These are phyloP conservation scores for Aspergillus aculeatus DNA, from an alignment of 2,329 filamentous ascomycete genomes.

Conservation along the genomic window DNA sequence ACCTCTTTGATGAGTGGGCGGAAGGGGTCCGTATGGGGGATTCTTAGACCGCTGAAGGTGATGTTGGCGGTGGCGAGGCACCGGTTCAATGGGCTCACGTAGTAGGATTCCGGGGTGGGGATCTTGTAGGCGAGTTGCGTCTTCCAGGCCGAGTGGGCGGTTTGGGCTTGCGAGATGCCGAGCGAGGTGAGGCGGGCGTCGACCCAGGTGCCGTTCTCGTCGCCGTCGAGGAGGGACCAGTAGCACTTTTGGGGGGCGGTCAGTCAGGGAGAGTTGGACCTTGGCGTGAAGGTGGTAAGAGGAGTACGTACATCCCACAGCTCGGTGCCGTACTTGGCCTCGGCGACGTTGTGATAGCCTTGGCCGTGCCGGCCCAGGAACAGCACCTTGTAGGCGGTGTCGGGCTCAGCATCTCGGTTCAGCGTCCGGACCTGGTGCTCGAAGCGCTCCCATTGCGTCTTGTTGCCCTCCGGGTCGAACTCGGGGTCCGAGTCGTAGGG, in stretches of 20 bases:
- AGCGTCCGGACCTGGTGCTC: constrained; percentile 47
- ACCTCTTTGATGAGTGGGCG: constrained; percentile 58
- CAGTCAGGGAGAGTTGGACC: neutral
- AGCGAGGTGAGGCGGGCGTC: constrained; percentile 58
- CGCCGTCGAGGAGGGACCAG: constrained; percentile 59
- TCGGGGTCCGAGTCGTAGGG: constrained; percentile 43
- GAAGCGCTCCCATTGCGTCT: constrained; percentile 59
- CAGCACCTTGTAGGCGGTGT: constrained; percentile 54
- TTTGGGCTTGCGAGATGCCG: constrained; percentile 53
- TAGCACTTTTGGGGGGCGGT: constrained; percentile 44
- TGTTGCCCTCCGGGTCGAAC: constrained; percentile 28
- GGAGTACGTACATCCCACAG: constrained; percentile 55
- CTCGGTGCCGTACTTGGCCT: constrained; percentile 57
- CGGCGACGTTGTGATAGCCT: constrained; percentile 62
- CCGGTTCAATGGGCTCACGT: constrained; percentile 58
- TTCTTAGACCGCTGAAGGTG: constrained; percentile 50
- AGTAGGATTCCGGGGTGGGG: constrained; percentile 55
- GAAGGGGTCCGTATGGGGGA: constrained; percentile 51
- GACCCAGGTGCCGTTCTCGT: constrained; percentile 55
- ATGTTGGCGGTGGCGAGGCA: constrained; percentile 57
- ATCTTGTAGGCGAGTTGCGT: constrained; percentile 49
- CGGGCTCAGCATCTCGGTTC: constrained; percentile 39
- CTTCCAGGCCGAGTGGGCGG: constrained; percentile 49
- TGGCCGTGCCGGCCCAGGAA: constrained; percentile 62
- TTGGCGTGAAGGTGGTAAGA: too few species aligned